A percentile compares a stretch with the other conserved stretches of the same genome.
phyloP scores from a whole-genome alignment of 2,329 filamentous ascomycete genomes.

The Hypoxylon sp. region DNA sequence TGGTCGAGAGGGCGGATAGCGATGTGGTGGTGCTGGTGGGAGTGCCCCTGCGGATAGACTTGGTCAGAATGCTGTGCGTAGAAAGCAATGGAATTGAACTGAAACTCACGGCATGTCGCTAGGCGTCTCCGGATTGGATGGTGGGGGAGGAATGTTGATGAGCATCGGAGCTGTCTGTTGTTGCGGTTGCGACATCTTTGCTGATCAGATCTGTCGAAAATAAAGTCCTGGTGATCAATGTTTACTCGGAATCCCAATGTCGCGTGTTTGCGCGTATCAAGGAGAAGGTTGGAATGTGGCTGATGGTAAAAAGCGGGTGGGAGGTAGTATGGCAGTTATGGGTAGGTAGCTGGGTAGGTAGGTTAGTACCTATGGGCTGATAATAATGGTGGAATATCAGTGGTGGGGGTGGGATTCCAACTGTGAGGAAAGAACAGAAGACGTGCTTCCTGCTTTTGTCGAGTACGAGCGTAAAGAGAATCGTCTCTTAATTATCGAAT shows the following conservation, averaged over 20 bases:
- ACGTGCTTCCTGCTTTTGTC: conserved; percentile 8
- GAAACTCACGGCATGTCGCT: conserved; percentile 84
- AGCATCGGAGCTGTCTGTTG: conserved; percentile 67
- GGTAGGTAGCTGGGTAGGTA: background rate
- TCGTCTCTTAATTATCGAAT: conserved; percentile 7
- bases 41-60: conserved; percentile 72
- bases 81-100: conserved; percentile 23
- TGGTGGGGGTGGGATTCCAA: conserved; percentile 1
- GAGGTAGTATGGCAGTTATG: conserved; percentile 6
- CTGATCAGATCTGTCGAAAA: conserved; percentile 39
- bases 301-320: conserved; percentile 12
- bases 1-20: conserved; percentile 89
- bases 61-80: conserved; percentile 19
- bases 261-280: conserved; percentile 17
- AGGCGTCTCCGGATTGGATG: conserved; percentile 84
- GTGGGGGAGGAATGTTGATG: conserved; percentile 84
- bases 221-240: background rate
- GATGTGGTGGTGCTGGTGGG: conserved; percentile 93
- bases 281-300: background rate
- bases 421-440: background rate
- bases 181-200: conserved; percentile 46
- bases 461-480: conserved; percentile 3
- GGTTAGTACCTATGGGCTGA: too few species aligned
- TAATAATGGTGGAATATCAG: background rate
- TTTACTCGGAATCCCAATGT: background rate